Evolutionary conservation across 192 early-diverging fungal genomes (phyloP), one percentile per base, ranked within the genome.

Genomic region (Phlyctochytrium bullatum): DNA sequence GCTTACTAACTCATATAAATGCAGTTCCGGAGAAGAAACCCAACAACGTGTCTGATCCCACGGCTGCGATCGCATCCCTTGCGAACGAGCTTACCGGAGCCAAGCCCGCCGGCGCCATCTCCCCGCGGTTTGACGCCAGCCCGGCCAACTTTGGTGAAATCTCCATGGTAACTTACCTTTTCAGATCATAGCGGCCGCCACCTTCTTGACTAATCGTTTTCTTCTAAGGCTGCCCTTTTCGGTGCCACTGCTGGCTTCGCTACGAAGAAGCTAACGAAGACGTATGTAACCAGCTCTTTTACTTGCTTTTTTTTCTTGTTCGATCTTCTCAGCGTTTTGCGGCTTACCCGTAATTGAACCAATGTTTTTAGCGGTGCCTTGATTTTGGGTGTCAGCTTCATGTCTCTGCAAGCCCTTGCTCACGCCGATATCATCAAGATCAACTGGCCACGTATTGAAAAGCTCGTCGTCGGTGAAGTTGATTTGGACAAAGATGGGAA

Each of bases 401-500:
- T 79, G 25, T 47, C 64, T 17, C 30, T 79, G 3, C 78, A 78
- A 62, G 74, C 65, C 20, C 68, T 79, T 12, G 57, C 58, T 1
- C 62, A 74, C 28, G 62, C 74, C 20, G 78, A 73, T 6, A 35
- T 76, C 62, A 40, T 76, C 25, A 65, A 73, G 60, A 62, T 79
- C 25, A 70, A 79, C 68, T 79, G 78, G 78, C 59, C 59, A 3
- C 36, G 66, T 3, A 66, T 79, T 29, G 74, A 79, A 47, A 30
- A 23, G 29, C 23, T 68, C 1, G 25, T 69, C 3, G 65, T 74
- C 30, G 67, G 73, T 27, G 17, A 24, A n/a, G 35, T 79, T 10
- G 78, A 79, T 61, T 64, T 65, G 67, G 78, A 79, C 62, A 68
- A 68, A 16, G 78, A 79, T 36, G 78, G 78, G 14, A 79, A 79